A percentile compares a stretch with the other conserved stretches of the same genome.
Conservation (phyloP, 345 rosid species). For the Citrus australasica region DNA sequence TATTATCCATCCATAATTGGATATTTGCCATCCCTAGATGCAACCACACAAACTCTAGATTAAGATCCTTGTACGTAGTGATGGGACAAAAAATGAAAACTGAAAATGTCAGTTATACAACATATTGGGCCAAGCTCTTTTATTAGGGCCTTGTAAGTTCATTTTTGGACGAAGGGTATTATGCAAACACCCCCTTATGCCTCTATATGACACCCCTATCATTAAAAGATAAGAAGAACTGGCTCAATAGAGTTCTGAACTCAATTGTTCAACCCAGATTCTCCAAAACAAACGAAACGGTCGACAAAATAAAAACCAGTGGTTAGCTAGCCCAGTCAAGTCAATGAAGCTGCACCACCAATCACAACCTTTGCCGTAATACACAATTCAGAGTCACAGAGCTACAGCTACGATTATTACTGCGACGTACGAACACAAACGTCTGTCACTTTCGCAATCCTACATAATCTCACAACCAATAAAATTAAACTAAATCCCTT, state of each 20-base stretch:
- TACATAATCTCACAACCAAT: background rate
- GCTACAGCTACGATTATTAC: background rate
- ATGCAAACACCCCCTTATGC: no score
- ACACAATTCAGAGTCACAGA: background rate
- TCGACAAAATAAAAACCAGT: background rate
- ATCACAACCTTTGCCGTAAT: slow-evolving; percentile 9
- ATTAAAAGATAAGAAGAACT: no score
- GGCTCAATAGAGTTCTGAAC: background rate
- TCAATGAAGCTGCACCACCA: background rate
- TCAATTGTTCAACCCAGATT: background rate
- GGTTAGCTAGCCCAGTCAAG: background rate
- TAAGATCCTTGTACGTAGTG: no score
- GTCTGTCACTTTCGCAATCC: background rate
- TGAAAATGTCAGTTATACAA: no score
- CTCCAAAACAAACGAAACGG: background rate
- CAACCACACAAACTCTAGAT: no score
- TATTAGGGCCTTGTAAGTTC: no score
- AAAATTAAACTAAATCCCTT: background rate
- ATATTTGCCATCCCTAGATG: no score
- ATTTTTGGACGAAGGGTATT: no score
- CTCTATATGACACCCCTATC: no score
- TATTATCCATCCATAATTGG: no score
- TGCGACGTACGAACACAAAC: background rate
- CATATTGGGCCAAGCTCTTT: no score
- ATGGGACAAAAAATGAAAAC: no score